Conservation (phyloP, 2,329 filamentous ascomycete species). For the Berkeleyomyces rouxiae region DNA sequence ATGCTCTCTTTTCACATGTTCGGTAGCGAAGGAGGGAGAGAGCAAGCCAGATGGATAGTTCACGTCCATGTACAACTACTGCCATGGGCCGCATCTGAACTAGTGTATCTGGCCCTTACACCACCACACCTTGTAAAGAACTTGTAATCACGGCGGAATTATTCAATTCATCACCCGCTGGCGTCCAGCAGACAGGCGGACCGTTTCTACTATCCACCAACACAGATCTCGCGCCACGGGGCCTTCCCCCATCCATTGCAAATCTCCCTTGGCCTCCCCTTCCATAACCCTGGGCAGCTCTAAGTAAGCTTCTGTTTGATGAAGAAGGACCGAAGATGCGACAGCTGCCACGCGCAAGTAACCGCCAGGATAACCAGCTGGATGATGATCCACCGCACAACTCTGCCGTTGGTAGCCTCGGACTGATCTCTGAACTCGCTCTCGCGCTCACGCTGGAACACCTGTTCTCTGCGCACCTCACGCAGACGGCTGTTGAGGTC, state of each 20-base stretch:
- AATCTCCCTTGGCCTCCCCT: not conserved
- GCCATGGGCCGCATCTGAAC: not conserved
- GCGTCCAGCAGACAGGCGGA: too few species aligned
- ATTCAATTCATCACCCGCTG: not conserved
- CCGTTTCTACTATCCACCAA: too few species aligned
- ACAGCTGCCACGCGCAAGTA: conserved; percentile 94
- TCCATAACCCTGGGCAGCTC: conserved; percentile 11
- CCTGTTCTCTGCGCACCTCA: conserved; percentile 85
- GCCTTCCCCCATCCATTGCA: not conserved
- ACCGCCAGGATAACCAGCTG: conserved; percentile 70
- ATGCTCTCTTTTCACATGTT: not conserved
- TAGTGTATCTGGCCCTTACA: not conserved
- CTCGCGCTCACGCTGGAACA: conserved; percentile 93
- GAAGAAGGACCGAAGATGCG: conserved; percentile 90
- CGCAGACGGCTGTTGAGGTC: conserved; percentile 75
- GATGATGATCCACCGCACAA: conserved; percentile 85
- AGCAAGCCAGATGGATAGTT: not conserved
- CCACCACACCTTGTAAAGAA: not conserved
- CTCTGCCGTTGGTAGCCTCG: conserved; percentile 77
- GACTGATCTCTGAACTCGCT: conserved; percentile 97
- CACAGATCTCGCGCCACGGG: too few species aligned
- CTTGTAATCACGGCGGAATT: too few species aligned
- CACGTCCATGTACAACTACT: not conserved
- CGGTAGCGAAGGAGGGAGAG: not conserved
- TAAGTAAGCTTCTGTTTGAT: conserved; percentile 99